phyloP scores from a whole-genome alignment of 1,284 basidiomycete species.

The Cryptococcus hybrid region DNA sequence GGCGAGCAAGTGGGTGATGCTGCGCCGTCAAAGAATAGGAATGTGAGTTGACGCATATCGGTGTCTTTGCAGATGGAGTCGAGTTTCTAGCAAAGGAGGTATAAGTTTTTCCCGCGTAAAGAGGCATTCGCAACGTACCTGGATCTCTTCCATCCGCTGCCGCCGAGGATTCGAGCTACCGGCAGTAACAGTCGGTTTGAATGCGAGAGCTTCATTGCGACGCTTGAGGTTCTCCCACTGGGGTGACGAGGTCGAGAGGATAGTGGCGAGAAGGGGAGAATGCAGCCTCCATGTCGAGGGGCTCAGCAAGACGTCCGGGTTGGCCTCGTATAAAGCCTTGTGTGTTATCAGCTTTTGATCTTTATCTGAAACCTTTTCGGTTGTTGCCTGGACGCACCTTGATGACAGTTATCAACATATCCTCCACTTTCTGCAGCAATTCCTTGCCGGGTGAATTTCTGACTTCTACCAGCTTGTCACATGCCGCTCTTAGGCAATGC shows the following conservation, averaged over 20 bases:
- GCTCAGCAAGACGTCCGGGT: conserved; percentile 34
- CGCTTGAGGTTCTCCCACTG: conserved; percentile 55
- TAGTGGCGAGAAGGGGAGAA: conserved; percentile 40
- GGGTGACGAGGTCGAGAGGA: conserved; percentile 8
- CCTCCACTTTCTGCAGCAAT: conserved; percentile 28
- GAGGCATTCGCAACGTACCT: conserved; percentile 50
- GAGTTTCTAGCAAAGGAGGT: conserved; percentile 57
- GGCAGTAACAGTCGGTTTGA: conserved; percentile 59
- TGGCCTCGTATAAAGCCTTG: conserved; percentile 26
- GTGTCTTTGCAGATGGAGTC: conserved; percentile 74
- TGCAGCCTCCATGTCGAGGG: conserved; percentile 56
- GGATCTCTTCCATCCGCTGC: conserved; percentile 68
- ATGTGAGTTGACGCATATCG: conserved; percentile 57
- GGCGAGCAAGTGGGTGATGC: conserved; percentile 46
- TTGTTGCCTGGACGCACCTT: conserved; percentile 13
- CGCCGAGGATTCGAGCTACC: conserved; percentile 44
- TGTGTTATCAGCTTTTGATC: not conserved
- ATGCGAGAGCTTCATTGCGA: conserved; percentile 74
- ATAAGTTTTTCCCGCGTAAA: conserved; percentile 1
- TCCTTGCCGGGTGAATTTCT: conserved; percentile 25
- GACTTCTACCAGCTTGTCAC: conserved; percentile 66
- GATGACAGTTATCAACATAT: conserved; percentile 31
- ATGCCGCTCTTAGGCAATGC: conserved; percentile 33
- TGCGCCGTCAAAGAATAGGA: conserved; percentile 60
- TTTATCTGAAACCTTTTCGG: not conserved